Conservation (phyloP, 371 early-diverging fungal genomes). For the Rhizopus stolonifer region DNA sequence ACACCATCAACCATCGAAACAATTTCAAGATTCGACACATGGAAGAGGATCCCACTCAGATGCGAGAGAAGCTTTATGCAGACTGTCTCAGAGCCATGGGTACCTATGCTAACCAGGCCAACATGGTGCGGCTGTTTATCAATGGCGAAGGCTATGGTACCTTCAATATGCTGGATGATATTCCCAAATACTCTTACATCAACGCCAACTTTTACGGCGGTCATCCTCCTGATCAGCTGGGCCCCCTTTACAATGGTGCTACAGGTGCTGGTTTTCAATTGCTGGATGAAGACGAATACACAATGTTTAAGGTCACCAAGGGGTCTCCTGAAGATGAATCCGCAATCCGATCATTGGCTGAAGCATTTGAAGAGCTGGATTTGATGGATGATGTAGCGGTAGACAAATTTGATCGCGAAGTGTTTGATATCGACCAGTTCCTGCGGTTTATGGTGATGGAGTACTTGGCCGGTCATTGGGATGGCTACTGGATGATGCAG, state of each 20-base stretch:
- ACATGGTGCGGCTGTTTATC: constrained; percentile 54
- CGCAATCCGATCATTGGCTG: constrained; percentile 35
- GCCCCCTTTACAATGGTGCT: constrained; percentile 54
- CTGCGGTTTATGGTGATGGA: constrained; percentile 62
- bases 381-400: constrained; percentile 36
- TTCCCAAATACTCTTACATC: constrained; percentile 49
- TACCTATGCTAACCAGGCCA: constrained; percentile 52
- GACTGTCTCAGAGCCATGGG: constrained; percentile 55
- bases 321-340: constrained; percentile 23
- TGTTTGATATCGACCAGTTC: constrained; percentile 49
- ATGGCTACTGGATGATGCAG: constrained; percentile 55
- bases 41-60: constrained; percentile 63
- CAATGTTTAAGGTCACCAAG: constrained; percentile 24
- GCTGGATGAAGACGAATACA: constrained; percentile 23
- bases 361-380: constrained; percentile 32
- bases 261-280: constrained; percentile 51
- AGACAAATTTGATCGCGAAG: constrained; percentile 23
- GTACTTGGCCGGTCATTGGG: constrained; percentile 56
- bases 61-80: constrained; percentile 61
- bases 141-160: constrained; percentile 55
- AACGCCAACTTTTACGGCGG: constrained; percentile 47
- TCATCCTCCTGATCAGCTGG: constrained; percentile 45
- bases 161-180: constrained; percentile 56
- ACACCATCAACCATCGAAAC: constrained; percentile 41
- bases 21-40: constrained; percentile 58